A percentile compares a stretch with the other conserved stretches of the same genome.
phyloP scores from a whole-genome alignment of 1,284 basidiomycete genomes.

The Cryptococcus sp. region DNA sequence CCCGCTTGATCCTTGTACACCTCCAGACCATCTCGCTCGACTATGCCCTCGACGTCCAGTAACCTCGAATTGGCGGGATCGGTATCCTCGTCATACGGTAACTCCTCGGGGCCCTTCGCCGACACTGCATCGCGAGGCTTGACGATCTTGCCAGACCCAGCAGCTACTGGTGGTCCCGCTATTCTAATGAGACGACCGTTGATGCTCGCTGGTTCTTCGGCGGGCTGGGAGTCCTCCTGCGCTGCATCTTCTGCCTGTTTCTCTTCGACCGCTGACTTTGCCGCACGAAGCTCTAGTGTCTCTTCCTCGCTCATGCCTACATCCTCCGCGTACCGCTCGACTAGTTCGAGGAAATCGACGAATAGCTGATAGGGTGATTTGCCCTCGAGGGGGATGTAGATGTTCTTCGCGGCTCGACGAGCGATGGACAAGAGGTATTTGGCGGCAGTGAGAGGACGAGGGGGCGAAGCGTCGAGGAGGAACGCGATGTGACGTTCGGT shows the following conservation, averaged over 20 bases:
- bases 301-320: conserved; percentile 87
- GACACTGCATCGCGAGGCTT: conserved; percentile 28
- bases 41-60: conserved; percentile 83
- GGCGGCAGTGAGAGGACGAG: conserved; percentile 89
- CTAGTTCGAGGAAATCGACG: conserved; percentile 88
- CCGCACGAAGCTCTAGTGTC: conserved; percentile 55
- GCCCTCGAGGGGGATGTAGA: conserved; percentile 84
- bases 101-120: conserved; percentile 56
- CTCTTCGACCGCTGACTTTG: conserved; percentile 58
- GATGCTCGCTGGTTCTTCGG: conserved; percentile 58
- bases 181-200: conserved; percentile 71
- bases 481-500: conserved; percentile 82
- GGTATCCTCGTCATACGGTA: conserved; percentile 74
- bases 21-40: conserved; percentile 79
- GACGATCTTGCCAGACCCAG: conserved; percentile 39
- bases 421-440: conserved; percentile 85
- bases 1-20: conserved; percentile 96
- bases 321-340: conserved; percentile 87
- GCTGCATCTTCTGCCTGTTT: conserved; percentile 35
- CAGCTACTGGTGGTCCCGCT: conserved; percentile 67
- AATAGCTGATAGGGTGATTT: conserved; percentile 96
- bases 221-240: conserved; percentile 6
- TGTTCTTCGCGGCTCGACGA: conserved; percentile 76
- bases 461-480: conserved; percentile 68
- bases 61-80: conserved; percentile 72